These are phyloP conservation scores for Fomitopsis palustris DNA, from an alignment of 1,284 basidiomycete genomes.

Conservation along the genomic window DNA sequence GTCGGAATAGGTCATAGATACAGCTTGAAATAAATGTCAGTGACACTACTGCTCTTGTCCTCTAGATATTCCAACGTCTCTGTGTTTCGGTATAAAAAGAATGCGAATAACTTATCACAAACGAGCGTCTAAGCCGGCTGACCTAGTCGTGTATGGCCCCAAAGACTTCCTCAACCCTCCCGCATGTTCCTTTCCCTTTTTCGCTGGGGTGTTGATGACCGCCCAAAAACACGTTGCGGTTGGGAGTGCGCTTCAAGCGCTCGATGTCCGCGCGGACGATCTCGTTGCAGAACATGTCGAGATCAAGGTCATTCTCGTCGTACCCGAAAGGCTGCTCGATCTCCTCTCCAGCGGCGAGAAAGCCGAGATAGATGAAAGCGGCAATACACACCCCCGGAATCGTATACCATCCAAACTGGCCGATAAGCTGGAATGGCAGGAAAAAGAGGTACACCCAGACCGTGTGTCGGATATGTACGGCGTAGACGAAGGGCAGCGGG, in stretches of 20 bases:
- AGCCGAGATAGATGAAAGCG: conserved; percentile 64
- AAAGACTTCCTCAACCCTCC: conserved; percentile 19
- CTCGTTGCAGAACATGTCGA: conserved; percentile 55
- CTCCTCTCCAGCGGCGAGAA: conserved; percentile 62
- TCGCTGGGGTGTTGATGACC: conserved; percentile 11
- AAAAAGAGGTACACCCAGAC: conserved; percentile 70
- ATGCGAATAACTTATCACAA: background rate
- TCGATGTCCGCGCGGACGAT: conserved; percentile 51
- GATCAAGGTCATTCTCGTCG: conserved; percentile 51
- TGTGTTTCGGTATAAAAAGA: background rate
- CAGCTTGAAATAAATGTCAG: no score
- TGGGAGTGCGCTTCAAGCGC: conserved; percentile 42
- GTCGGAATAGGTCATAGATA: background rate
- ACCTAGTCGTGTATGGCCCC: conserved; percentile 10
- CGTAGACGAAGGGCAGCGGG: conserved; percentile 60
- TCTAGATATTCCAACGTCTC: background rate
- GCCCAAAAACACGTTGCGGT: conserved; percentile 43
- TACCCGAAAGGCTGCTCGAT: conserved; percentile 62
- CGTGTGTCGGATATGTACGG: conserved; percentile 59
- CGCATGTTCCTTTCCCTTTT: conserved; percentile 5
- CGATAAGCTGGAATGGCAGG: conserved; percentile 63
- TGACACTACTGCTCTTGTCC: background rate
- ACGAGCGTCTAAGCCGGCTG: background rate
- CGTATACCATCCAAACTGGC: conserved; percentile 53
- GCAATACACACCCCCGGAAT: conserved; percentile 59